Evolutionary conservation across 2,329 filamentous ascomycete genomes (phyloP).

Genomic region (Claviceps sp.): DNA sequence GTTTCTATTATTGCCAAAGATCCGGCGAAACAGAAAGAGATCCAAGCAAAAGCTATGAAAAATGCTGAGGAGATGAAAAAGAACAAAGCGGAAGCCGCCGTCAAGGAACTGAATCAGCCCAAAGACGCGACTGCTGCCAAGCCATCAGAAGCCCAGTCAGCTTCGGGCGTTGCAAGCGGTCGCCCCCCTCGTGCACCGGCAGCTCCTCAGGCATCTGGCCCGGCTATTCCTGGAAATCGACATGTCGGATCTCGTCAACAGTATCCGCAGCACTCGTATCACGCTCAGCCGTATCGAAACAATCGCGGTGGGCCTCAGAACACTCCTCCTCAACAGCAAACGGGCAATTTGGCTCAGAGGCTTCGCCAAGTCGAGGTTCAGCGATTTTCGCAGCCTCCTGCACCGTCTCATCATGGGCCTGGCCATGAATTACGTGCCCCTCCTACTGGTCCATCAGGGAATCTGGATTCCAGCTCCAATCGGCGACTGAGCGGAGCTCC

Average conservation of each 20-base stretch:
- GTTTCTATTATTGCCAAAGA: slow-evolving; percentile 96
- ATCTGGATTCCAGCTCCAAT: slow-evolving; percentile 37
- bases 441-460: slow-evolving; percentile 58
- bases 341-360: slow-evolving; percentile 35
- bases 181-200: slow-evolving; percentile 21
- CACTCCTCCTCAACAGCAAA: slow-evolving; percentile 25
- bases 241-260: slow-evolving; percentile 35
- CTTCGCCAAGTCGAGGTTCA: slow-evolving; percentile 39
- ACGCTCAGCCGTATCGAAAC: slow-evolving; percentile 33
- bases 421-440: slow-evolving; percentile 56
- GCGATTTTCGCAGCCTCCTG: slow-evolving; percentile 30
- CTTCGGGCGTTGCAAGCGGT: slow-evolving; percentile 13
- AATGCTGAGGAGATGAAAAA: slow-evolving; percentile 54
- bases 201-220: slow-evolving; percentile 18
- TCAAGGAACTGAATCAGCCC: slow-evolving; percentile 28
- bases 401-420: slow-evolving; percentile 36
- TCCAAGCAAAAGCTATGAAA: slow-evolving; percentile 74
- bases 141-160: slow-evolving; percentile 15
- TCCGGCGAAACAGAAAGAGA: slow-evolving; percentile 83
- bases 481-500: slow-evolving; percentile 39
- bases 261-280: slow-evolving; percentile 33
- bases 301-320: slow-evolving; percentile 32
- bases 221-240: slow-evolving; percentile 21
- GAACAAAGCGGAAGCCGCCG: slow-evolving; percentile 34
- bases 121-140: slow-evolving; percentile 31